A percentile compares a stretch with the other conserved stretches of the same genome.
Conservation (phyloP, 441 rosid genomes). For the Pelargonium citronellum region DNA sequence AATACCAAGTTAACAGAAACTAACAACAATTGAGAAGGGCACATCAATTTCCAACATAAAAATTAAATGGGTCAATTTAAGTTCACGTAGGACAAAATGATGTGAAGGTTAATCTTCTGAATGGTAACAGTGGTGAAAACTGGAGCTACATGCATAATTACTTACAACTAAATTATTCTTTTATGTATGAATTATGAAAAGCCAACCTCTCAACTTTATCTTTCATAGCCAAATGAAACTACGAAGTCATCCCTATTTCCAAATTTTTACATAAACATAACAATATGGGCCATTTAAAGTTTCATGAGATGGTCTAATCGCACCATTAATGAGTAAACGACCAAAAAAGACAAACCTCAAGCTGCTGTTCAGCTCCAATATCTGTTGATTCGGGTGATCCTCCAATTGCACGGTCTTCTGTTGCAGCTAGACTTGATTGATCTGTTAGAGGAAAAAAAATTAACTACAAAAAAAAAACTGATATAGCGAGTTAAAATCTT, state of each 20-base stretch:
- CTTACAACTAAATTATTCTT: neutral
- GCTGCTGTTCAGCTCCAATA: constrained; percentile 23
- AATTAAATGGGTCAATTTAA: neutral
- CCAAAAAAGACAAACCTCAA: constrained; percentile 30
- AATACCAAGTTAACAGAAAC: too few relatives aligned
- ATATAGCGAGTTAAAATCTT: constrained; percentile 4
- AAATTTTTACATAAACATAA: too few relatives aligned
- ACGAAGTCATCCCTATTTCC: too few relatives aligned
- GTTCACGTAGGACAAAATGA: neutral
- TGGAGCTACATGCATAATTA: neutral
- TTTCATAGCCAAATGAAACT: neutral
- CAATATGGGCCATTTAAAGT: too few relatives aligned
- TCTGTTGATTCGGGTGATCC: constrained; percentile 20
- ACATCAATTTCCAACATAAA: too few relatives aligned
- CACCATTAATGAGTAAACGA: neutral
- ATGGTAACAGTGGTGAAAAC: neutral
- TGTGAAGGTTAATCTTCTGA: neutral
- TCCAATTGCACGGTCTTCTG: constrained; percentile 23
- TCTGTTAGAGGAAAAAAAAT: constrained; percentile 21
- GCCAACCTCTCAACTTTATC: neutral
- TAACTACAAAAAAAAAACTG: neutral
- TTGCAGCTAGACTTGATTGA: constrained; percentile 22
- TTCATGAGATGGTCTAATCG: neutral
- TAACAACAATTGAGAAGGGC: too few relatives aligned
- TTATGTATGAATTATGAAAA: neutral